Base-by-base conservation (phyloP, 495 filamentous ascomycete species). In the Daldinia bambusicola region DNA sequence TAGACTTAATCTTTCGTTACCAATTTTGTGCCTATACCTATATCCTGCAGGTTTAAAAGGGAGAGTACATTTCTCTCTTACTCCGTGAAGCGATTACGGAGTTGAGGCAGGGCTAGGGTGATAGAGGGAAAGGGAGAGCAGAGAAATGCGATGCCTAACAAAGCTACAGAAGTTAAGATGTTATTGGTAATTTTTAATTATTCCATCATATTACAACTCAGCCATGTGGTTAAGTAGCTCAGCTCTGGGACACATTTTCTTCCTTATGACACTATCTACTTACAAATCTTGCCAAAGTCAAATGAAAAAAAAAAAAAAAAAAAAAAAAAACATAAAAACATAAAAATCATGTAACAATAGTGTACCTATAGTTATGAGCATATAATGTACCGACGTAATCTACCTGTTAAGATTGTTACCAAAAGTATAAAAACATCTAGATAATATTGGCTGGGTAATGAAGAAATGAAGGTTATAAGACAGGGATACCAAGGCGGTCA, bases 1-100 rank as follows among this genome's bases (percentile, higher is more conserved):
- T 56, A 53, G 56, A 65, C 22, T 59, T 58, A 4, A 8, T 40
- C 50, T 59, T 43, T 66, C 45, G 18, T 43, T 10, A 6, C 16
- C 9, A 61, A 30, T 38, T 22, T 7, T 22, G 26, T 26, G 3
- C 26, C 26, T 26, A 26, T 26, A 3, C 26, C 2, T 18, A 20
- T 9, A 18, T 3, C 26, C 26, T 26, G 4, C 0, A 50, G 57
- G 38, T 18, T 45, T 10, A 31, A 12, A 34, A 18, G 16, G 43
- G 43, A 48, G 6, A 48, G 16, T 2, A 22, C 18, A 26, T 48
- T 48, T n/a, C n/a, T n/a, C n/a, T n/a, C 8, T 13, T 5, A 3
- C 43, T 18, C 18, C 43, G 43, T 48, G 43, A 22, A 48, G 20
- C 20, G 43, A 22, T 48, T 48, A 48, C 3, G 43, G 43, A 22